Conservation (phyloP, 352 stramenopile genomes). For the Globisporangium canariense region DNA sequence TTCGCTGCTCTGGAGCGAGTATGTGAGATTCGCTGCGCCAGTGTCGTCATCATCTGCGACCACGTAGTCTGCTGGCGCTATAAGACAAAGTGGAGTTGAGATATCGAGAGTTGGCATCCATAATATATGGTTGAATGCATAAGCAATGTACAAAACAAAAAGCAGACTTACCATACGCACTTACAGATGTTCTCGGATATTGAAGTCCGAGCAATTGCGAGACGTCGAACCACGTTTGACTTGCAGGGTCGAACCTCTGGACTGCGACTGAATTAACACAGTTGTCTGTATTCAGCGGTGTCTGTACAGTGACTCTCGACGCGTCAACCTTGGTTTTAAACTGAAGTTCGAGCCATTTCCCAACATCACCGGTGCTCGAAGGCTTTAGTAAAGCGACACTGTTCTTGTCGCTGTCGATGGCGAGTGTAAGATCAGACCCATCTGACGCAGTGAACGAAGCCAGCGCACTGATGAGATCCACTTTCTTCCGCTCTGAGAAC, state of each 20-base stretch:
- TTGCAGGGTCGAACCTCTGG: slow-evolving; percentile 24
- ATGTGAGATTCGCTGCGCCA: slow-evolving; percentile 6
- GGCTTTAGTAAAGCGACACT: slow-evolving; percentile 19
- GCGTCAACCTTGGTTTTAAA: slow-evolving; percentile 24
- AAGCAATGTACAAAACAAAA: not conserved
- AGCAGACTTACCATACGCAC: slow-evolving; percentile 24
- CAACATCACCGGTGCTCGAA: slow-evolving; percentile 3
- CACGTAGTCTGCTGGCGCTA: slow-evolving; percentile 13
- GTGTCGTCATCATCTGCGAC: slow-evolving; percentile 13
- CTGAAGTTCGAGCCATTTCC: slow-evolving; percentile 28
- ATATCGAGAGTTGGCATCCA: not conserved
- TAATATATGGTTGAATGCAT: too few species aligned
- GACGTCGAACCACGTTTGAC: slow-evolving; percentile 14
- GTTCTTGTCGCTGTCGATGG: slow-evolving; percentile 25
- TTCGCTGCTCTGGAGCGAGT: slow-evolving; percentile 6
- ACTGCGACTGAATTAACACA: slow-evolving; percentile 21
- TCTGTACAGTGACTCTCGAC: slow-evolving; percentile 29
- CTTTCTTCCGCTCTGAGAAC: slow-evolving; percentile 23
- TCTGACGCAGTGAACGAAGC: slow-evolving; percentile 17
- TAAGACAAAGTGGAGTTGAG: not conserved
- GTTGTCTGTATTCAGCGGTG: slow-evolving; percentile 13
- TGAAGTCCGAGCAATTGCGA: slow-evolving; percentile 23
- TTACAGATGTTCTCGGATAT: slow-evolving; percentile 19
- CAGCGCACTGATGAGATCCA: slow-evolving; percentile 18
- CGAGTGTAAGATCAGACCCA: slow-evolving; percentile 17